Base-by-base conservation (phyloP, 1,284 basidiomycete genomes). In the Rhizoctonia solani region DNA sequence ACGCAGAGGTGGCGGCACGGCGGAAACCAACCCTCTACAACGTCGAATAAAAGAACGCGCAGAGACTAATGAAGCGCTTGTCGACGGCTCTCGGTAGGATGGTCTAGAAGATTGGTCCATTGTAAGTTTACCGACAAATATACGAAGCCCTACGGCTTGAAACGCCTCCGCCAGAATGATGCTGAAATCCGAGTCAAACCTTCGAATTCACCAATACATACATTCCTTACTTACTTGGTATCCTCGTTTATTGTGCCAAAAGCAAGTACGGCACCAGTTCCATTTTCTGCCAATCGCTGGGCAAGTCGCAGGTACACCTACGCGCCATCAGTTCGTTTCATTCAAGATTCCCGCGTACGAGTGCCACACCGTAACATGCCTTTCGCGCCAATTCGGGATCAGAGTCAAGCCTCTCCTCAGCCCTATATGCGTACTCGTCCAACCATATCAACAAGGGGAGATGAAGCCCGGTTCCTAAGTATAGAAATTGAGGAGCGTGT, bases 401-500 rank as follows among this genome's bases (percentile, higher is more conserved):
- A 0, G 75, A 74, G 71, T 94, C 92, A 4, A 95, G 79, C 23
- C 83, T 74, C 71, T 90, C 86, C 74, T 94, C 92, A 0, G 91
- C 88, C 70, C 86, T 85, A 74, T 89, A 92, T 1, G 89, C 86
- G 71, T 91, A 92, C 49, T 82, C 81, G 67, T 90, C 81, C 3
- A 93, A 80, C 92, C 92, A 94, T 73, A 90, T 77, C 86, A 93
- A 88, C 39, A 95, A 78, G 0, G 92, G 89, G 2, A 92, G 81
- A 74, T 94, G 89, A 4, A 93, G 81, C 0, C 92, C 92, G 4
- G 86, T 92, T 1, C 92, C 92, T 69, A 91, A 88, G 70, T 93
- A 93, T 41, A 93, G 80, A 74, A 89, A 93, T 74, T 94, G 92
- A 1, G 92, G 90, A 0, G 91, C 90, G 74, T 95, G 92, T 0